Evolutionary conservation across 1,139 yeast species (phyloP).

Genomic region (Blastobotrys capitulatus): DNA sequence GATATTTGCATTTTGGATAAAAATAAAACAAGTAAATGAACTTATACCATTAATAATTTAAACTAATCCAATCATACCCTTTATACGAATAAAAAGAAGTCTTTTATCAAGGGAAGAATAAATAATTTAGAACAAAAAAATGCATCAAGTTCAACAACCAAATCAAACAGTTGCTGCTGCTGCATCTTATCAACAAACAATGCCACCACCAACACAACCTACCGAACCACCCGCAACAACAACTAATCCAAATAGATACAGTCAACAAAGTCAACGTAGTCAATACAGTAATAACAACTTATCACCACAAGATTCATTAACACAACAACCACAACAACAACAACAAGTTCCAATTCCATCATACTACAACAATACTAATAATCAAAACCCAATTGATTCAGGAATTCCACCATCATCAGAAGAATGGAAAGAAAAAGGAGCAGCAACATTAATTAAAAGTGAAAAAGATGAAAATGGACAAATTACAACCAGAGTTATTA

Average conservation of each 20-base stretch:
- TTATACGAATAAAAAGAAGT: not conserved
- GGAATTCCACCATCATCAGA: constrained; percentile 18
- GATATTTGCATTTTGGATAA: too few species aligned
- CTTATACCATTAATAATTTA: too few species aligned
- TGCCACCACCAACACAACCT: not conserved
- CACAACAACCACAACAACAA: not conserved
- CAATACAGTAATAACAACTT: too few species aligned
- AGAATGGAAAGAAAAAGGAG: constrained; percentile 42
- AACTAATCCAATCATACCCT: too few species aligned
- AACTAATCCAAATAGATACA: not conserved
- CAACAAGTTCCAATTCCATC: not conserved
- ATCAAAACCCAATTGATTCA: not conserved
- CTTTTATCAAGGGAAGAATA: not conserved
- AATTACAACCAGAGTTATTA: constrained; percentile 41
- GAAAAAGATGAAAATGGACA: constrained; percentile 45
- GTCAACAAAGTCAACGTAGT: not conserved
- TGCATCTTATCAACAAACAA: not conserved
- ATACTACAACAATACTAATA: not conserved
- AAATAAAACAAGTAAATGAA: too few species aligned
- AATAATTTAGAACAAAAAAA: not conserved
- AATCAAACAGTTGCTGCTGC: not conserved
- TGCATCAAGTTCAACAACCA: not conserved
- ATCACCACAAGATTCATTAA: not conserved
- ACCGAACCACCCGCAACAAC: not conserved
- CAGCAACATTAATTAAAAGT: constrained; percentile 47